Percentiles rank a stretch among this genome's conserved stretches.
Conservation (phyloP, 179 eudicot genomes). For the Actinidia arguta region DNA sequence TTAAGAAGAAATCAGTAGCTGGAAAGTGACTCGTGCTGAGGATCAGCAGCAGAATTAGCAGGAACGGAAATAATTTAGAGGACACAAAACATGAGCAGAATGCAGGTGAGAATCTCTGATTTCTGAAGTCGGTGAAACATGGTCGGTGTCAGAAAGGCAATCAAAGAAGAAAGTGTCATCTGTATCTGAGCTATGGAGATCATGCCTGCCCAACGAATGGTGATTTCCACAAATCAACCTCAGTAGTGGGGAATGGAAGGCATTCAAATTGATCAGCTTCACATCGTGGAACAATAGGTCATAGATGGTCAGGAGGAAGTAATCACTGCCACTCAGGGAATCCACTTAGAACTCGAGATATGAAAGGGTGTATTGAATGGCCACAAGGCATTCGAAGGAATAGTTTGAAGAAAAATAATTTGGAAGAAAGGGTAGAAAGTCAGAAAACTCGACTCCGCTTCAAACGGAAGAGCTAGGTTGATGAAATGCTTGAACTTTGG, state of each 20-base stretch:
- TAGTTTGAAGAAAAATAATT: slow-evolving; percentile 72
- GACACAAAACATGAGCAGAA: slow-evolving; percentile 64
- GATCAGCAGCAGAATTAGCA: slow-evolving; percentile 50
- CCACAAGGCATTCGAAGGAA: slow-evolving; percentile 66
- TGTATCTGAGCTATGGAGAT: slow-evolving; percentile 71
- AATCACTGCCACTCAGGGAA: slow-evolving; percentile 50
- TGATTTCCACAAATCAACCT: neutral
- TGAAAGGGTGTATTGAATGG: slow-evolving; percentile 94
- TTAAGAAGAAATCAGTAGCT: slow-evolving; percentile 91
- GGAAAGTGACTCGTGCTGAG: slow-evolving; percentile 76
- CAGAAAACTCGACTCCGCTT: slow-evolving; percentile 82
- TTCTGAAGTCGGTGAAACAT: slow-evolving; percentile 10
- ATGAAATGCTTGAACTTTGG: no score
- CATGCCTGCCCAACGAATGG: slow-evolving; percentile 29
- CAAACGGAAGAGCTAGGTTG: slow-evolving; percentile 65
- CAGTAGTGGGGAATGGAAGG: slow-evolving; percentile 25
- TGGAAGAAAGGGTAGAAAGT: slow-evolving; percentile 83
- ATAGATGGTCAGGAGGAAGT: slow-evolving; percentile 54
- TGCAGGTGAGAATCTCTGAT: slow-evolving; percentile 60
- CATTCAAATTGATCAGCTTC: neutral
- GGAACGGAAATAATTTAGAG: slow-evolving; percentile 61
- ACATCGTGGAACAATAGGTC: slow-evolving; percentile 32
- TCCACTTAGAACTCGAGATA: slow-evolving; percentile 53
- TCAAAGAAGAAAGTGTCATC: slow-evolving; percentile 60
- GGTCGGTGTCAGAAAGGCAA: slow-evolving; percentile 17